Base-by-base conservation (phyloP, 495 filamentous ascomycete genomes). In the Aspergillus ostianus region DNA sequence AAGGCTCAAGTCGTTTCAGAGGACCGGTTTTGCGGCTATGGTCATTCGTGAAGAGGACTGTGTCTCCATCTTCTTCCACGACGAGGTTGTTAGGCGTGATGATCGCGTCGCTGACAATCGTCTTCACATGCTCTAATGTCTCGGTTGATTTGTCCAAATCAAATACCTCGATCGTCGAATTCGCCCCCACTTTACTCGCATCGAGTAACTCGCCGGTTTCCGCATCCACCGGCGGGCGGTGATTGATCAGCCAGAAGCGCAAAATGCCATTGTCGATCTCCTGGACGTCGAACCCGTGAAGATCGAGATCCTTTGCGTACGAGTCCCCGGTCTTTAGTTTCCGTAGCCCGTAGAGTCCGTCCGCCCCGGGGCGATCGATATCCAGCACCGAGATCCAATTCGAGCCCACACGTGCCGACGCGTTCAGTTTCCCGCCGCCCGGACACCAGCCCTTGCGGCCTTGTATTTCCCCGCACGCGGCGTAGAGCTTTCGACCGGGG, bases 211-310 rank as follows among this genome's bases (percentile, higher is more conserved):
- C 61, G 13, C 72, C 73, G 15, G 70, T 73, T 2, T 50, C 44
- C 20, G 72, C 68, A 52, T 56, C 54, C 45, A 78, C 64, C 0
- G 77, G 68, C 2, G 75, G 74, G 2, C 72, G 64, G 53, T 77
- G 70, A 50, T 80, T 78, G 56, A 78, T 65, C 26, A 78, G 47
- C 63, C 73, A 72, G 52, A 78, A 73, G 0, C 64, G 64, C 21
- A 72, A 56, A 9, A 62, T 3, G 2, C 55, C 55, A 9, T 49
- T 55, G 15, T 51, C 59, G 20, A 65, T 54, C 13, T 27, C 52
- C 23, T 54, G 32, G 18, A 67, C 62, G 51, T 73, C 68, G 29
- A 77, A 67, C 3, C 75, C 73, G 29, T 70, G 64, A 44, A 76
- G 58, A 56, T 72, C 67, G 0, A 77, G 50, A 45, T 67, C 51